Percentiles rank a stretch among this genome's conserved stretches.
Evolutionary conservation across 306 rosid genomes (phyloP).

Genomic region (Prunus salicina): DNA sequence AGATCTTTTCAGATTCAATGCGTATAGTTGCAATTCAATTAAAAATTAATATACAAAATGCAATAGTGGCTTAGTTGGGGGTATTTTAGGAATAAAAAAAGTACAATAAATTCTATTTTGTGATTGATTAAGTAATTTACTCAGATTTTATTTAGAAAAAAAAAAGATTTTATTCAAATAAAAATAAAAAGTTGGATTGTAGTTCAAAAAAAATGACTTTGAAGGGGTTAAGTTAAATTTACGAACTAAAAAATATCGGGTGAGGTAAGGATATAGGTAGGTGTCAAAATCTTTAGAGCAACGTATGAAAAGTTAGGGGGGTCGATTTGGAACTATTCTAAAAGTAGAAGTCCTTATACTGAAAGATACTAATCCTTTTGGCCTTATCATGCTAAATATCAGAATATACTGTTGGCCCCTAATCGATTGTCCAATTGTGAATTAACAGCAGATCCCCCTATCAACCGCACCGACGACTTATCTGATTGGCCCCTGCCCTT

Average conservation of each 20-base stretch:
- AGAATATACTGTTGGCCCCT: not conserved
- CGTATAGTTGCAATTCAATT: too few relatives aligned
- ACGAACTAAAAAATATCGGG: not conserved
- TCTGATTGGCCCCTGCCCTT: constrained; percentile 28
- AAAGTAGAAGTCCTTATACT: constrained; percentile 18
- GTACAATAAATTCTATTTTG: too few relatives aligned
- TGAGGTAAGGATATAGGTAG: not conserved
- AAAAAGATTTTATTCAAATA: too few relatives aligned
- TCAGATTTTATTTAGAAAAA: too few relatives aligned
- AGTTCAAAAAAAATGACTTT: too few relatives aligned
- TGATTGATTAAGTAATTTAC: too few relatives aligned
- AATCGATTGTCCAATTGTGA: constrained; percentile 6
- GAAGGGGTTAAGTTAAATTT: too few relatives aligned
- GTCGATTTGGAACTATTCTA: not conserved
- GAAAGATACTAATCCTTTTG: not conserved
- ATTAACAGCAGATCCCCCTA: constrained; percentile 40
- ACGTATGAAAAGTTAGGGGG: not conserved
- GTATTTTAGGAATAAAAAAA: too few relatives aligned
- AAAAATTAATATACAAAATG: too few relatives aligned
- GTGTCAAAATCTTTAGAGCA: not conserved
- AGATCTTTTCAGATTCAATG: too few relatives aligned
- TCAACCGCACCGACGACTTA: constrained; percentile 31
- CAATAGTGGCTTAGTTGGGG: too few relatives aligned
- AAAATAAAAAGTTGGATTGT: too few relatives aligned
- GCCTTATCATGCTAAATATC: constrained; percentile 36